A percentile compares a stretch with the other conserved stretches of the same genome.
These are phyloP conservation scores for Tubosaeta sp. DNA, from an alignment of 768 basidiomycete species.

Conservation along the genomic window DNA sequence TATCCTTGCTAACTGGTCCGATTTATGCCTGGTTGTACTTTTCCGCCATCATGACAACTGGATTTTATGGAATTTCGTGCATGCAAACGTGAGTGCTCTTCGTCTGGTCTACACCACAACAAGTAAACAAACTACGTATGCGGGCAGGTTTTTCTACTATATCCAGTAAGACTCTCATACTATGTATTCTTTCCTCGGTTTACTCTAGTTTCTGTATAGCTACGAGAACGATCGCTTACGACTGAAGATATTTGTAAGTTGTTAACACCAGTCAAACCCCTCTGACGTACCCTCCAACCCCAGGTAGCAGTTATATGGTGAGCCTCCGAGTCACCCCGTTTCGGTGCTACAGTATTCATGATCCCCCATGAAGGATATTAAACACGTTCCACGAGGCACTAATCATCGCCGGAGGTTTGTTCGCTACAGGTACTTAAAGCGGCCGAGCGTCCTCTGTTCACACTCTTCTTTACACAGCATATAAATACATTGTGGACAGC, in stretches of 20 bases:
- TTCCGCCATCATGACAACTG: neutral
- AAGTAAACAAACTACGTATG: neutral
- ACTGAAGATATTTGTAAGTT: neutral
- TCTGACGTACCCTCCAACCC: neutral
- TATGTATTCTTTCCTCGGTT: neutral
- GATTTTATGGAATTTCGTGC: neutral
- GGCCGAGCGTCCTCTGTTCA: neutral
- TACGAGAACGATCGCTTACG: neutral
- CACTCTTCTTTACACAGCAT: neutral
- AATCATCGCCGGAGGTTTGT: neutral
- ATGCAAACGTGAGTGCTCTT: neutral
- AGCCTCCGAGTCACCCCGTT: neutral
- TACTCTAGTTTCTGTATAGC: neutral
- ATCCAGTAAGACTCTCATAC: neutral
- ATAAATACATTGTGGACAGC: neutral
- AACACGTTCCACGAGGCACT: slow-evolving; percentile 2
- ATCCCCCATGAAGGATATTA: neutral
- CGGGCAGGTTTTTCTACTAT: slow-evolving; percentile 1
- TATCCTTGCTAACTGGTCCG: neutral
- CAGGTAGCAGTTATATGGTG: slow-evolving; percentile 2
- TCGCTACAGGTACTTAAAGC: neutral
- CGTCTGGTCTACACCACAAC: no score
- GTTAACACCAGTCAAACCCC: neutral
- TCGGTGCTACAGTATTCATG: neutral
- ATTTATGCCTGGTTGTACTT: neutral